Evolutionary conservation across 257 asterid genomes (phyloP).

Genomic region (Echium plantagineum): DNA sequence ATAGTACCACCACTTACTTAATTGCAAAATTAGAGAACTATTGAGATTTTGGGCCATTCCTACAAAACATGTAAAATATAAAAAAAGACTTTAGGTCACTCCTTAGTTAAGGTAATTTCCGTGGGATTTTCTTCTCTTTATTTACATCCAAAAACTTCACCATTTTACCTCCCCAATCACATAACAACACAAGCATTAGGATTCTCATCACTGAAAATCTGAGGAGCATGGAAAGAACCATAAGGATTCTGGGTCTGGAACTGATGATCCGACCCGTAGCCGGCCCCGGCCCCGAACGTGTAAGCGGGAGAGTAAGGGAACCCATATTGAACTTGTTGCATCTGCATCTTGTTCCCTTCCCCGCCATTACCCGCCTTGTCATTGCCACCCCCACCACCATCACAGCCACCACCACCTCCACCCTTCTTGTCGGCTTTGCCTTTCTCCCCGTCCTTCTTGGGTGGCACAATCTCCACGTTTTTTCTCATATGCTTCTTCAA

Average conservation of each 20-base stretch:
- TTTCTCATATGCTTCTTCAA: conserved; percentile 53
- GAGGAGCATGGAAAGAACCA: conserved; percentile 15
- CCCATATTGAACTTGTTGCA: conserved; percentile 14
- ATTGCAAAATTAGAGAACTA: no score
- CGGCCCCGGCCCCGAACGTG: no score
- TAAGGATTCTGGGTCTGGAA: conserved; percentile 4
- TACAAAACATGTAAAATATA: no score
- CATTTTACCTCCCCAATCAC: conserved; percentile 12
- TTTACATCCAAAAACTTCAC: neutral
- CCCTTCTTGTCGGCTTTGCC: conserved; percentile 21
- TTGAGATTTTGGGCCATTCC: no score
- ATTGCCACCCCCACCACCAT: conserved; percentile 5
- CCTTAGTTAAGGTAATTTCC: no score
- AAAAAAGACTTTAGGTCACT: no score
- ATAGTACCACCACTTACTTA: no score
- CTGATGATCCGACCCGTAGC: neutral
- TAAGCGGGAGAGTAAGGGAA: neutral
- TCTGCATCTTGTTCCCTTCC: conserved; percentile 4
- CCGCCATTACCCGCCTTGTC: conserved; percentile 1
- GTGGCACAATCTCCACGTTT: conserved; percentile 49
- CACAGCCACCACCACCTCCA: conserved; percentile 1
- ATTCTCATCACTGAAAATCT: conserved; percentile 34
- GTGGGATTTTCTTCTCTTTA: no score
- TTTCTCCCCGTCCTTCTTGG: conserved; percentile 51
- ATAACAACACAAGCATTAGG: conserved; percentile 33